phyloP scores from a whole-genome alignment of 306 rosid genomes.

The Vigna nakashimae region DNA sequence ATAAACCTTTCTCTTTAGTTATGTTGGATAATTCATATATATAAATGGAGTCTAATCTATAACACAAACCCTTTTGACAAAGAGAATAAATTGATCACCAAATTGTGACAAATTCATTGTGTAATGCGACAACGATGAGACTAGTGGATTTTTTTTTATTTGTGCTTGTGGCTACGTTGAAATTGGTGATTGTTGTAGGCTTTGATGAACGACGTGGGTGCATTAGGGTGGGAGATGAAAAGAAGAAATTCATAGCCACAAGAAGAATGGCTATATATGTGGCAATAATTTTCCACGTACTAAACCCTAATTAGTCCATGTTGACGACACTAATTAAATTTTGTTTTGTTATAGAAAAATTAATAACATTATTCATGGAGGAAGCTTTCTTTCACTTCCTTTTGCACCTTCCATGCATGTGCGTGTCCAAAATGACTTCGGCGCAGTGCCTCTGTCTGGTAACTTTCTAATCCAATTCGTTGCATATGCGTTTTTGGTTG shows the following conservation, averaged over 20 bases:
- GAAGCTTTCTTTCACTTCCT: conserved; percentile 38
- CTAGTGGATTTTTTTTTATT: not conserved
- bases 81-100: too few species aligned
- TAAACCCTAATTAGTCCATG: conserved; percentile 46
- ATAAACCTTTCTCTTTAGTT: not conserved
- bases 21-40: not conserved
- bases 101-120: not conserved
- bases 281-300: conserved; percentile 35
- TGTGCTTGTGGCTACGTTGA: not conserved
- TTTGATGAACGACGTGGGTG: conserved; percentile 29
- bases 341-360: not conserved
- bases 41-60: not conserved
- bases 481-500: conserved; percentile 49
- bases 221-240: conserved; percentile 38
- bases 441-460: conserved; percentile 26
- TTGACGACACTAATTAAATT: not conserved
- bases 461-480: conserved; percentile 53
- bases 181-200: conserved; percentile 16
- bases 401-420: conserved; percentile 45
- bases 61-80: not conserved
- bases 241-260: conserved; percentile 28
- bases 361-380: conserved; percentile 26
- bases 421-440: conserved; percentile 53
- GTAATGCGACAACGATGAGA: conserved; percentile 3
- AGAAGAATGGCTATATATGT: not conserved